Evolutionary conservation across 192 early-diverging fungal species (phyloP).

Genomic region (Globomyces pollinis-pini): DNA sequence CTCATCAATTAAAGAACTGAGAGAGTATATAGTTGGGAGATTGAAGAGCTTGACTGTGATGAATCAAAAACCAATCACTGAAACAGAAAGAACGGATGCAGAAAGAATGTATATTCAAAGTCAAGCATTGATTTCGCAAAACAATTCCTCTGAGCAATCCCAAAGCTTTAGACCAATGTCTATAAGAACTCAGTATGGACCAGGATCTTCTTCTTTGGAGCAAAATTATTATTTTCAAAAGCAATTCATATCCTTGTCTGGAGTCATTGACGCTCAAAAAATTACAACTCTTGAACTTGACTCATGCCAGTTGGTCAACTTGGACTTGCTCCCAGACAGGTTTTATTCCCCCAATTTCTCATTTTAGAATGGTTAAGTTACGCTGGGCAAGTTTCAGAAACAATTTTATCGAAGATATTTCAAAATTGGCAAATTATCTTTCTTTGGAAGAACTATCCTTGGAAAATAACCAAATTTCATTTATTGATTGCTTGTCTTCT

Average conservation of each 20-base stretch:
- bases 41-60: neutral
- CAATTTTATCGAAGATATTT: constrained; percentile 43
- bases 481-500: constrained; percentile 34
- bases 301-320: constrained; percentile 34
- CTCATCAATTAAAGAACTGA: constrained; percentile 25
- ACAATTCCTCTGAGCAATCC: constrained; percentile 27
- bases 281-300: constrained; percentile 51
- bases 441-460: constrained; percentile 44
- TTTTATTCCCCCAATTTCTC: constrained; percentile 14
- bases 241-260: constrained; percentile 17
- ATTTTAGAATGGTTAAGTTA: constrained; percentile 28
- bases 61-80: constrained; percentile 12
- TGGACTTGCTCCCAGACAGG: constrained; percentile 31
- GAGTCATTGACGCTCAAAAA: constrained; percentile 18
- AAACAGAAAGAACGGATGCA: neutral
- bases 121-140: neutral
- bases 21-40: constrained; percentile 11
- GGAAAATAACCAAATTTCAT: constrained; percentile 49
- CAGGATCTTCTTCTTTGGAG: constrained; percentile 33
- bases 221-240: constrained; percentile 43
- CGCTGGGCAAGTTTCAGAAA: constrained; percentile 51
- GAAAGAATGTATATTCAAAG: neutral
- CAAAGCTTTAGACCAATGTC: constrained; percentile 46
- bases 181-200: constrained; percentile 39
- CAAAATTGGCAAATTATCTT: constrained; percentile 23